phyloP scores from a whole-genome alignment of 208 protist genomes.

The Angomonas deanei region DNA sequence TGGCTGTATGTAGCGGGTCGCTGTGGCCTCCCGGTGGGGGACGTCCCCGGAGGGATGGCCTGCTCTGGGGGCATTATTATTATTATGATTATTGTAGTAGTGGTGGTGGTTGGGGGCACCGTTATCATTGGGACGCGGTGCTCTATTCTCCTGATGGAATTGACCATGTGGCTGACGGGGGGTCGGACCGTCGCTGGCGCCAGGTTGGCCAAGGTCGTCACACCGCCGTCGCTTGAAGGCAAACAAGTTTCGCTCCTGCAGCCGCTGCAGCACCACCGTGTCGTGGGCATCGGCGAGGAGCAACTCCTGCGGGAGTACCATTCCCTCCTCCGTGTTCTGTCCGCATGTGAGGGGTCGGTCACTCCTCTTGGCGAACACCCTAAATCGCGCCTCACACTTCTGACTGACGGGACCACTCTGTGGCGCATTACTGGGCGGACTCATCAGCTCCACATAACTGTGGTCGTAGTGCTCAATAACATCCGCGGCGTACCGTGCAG shows the following conservation, averaged over 20 bases:
- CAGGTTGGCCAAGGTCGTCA: neutral
- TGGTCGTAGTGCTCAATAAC: conserved; percentile 27
- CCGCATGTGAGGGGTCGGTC: neutral
- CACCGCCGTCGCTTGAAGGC: conserved; percentile 4
- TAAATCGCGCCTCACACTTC: neutral
- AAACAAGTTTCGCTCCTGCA: too few relatives aligned
- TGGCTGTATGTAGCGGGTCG: neutral
- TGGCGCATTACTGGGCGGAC: conserved; percentile 4
- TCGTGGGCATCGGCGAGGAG: neutral
- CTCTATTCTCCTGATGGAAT: neutral
- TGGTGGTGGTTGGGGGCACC: too few relatives aligned
- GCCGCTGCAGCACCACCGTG: too few relatives aligned
- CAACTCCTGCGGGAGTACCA: neutral
- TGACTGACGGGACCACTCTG: neutral
- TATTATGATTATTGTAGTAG: too few relatives aligned
- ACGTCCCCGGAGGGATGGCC: too few relatives aligned
- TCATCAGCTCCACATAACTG: conserved; percentile 22
- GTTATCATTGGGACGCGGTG: too few relatives aligned
- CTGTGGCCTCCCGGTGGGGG: too few relatives aligned
- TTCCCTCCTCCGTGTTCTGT: neutral
- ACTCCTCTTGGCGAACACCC: neutral
- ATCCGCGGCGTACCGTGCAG: conserved; percentile 18
- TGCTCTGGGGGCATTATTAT: too few relatives aligned
- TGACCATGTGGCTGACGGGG: neutral
- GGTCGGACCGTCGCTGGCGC: neutral